phyloP scores from a whole-genome alignment of 129 eudicot genomes.

The Artemisia annua region DNA sequence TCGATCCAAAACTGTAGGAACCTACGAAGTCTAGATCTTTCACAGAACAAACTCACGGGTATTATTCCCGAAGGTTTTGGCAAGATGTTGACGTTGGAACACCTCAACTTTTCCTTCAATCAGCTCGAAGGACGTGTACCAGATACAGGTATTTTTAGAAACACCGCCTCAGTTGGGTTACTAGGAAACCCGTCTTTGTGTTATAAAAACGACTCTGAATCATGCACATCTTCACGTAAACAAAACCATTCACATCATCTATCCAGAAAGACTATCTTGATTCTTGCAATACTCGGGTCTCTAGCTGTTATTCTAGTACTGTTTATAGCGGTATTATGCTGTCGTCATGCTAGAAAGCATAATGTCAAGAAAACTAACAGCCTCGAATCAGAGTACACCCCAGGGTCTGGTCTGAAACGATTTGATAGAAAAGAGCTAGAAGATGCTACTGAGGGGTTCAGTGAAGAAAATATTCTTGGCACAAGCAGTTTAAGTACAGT shows the following conservation, averaged over 20 bases:
- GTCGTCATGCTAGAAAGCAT: constrained; percentile 21
- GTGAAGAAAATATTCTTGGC: constrained; percentile 57
- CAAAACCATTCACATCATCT: constrained; percentile 22
- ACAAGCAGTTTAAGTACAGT: constrained; percentile 75
- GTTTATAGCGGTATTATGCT: constrained; percentile 29
- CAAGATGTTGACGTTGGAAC: constrained; percentile 38
- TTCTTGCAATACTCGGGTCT: constrained; percentile 47
- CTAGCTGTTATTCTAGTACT: constrained; percentile 34
- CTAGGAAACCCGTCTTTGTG: constrained; percentile 70
- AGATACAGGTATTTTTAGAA: constrained; percentile 43
- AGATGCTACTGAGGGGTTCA: constrained; percentile 60
- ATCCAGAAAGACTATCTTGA: constrained; percentile 37
- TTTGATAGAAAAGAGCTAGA: constrained; percentile 54
- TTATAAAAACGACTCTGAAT: constrained; percentile 32
- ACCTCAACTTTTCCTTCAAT: constrained; percentile 76
- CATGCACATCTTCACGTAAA: constrained; percentile 32
- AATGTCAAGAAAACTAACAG: constrained; percentile 16
- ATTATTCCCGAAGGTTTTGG: constrained; percentile 58
- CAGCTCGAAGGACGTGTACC: constrained; percentile 76
- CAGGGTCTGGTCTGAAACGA: constrained; percentile 48
- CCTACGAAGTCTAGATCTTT: constrained; percentile 62
- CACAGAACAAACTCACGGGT: constrained; percentile 63
- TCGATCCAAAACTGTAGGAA: constrained; percentile 58
- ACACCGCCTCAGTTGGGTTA: constrained; percentile 41
- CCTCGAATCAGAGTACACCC: constrained; percentile 38